A percentile compares a stretch with the other conserved stretches of the same genome.
Conservation (phyloP, 2,329 filamentous ascomycete genomes). For the Westerdykella sp. region DNA sequence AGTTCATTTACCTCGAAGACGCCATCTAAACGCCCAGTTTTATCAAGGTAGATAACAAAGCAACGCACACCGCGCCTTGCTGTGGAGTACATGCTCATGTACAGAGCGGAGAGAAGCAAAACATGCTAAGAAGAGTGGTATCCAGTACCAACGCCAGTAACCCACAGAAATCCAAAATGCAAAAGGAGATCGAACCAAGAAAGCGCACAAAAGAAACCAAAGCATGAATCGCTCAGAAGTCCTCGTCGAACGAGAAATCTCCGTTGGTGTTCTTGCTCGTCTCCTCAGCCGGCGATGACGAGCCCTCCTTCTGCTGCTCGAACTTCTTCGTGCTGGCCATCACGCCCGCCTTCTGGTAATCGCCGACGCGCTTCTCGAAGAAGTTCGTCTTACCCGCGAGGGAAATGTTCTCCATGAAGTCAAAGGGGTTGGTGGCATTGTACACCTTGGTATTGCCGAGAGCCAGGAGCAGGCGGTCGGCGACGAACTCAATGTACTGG, state of each 20-base stretch:
- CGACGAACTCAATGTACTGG: constrained; percentile 99
- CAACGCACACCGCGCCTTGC: too few relatives aligned
- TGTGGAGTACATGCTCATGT: too few relatives aligned
- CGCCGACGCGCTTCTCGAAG: constrained; percentile 99
- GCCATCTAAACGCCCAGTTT: too few relatives aligned
- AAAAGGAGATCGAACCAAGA: constrained; percentile 11
- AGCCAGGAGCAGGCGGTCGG: constrained; percentile 85
- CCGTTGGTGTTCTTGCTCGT: constrained; percentile 48
- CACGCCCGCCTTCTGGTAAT: constrained; percentile 99
- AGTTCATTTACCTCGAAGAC: too few relatives aligned
- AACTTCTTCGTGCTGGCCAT: constrained; percentile 82
- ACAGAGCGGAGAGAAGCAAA: background rate
- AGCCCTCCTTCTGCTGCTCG: constrained; percentile 45
- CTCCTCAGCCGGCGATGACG: constrained; percentile 39
- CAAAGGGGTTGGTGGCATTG: constrained; percentile 85
- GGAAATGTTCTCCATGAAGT: constrained; percentile 99
- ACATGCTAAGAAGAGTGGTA: background rate
- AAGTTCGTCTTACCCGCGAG: constrained; percentile 99
- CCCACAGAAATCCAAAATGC: constrained; percentile 9
- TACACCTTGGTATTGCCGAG: constrained; percentile 94
- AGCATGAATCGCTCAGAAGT: constrained; percentile 62
- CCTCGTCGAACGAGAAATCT: constrained; percentile 91
- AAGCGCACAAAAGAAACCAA: constrained; percentile 4
- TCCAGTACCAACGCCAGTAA: constrained; percentile 1
- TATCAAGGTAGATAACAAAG: too few relatives aligned